phyloP scores from a whole-genome alignment of 1,139 yeast genomes.

The Geotrichum fermentans region DNA sequence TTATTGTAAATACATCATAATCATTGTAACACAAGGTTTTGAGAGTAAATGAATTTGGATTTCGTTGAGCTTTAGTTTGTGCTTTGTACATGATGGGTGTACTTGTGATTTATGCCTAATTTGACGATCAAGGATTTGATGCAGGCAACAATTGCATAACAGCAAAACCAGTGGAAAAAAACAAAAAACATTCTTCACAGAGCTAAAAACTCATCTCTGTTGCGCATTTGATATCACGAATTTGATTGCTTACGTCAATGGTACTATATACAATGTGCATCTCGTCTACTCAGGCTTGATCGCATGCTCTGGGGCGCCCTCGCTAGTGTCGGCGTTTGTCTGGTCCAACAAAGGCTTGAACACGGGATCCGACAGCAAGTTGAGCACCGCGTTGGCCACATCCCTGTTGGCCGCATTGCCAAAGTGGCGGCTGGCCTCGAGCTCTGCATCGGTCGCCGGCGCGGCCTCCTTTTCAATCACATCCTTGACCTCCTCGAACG shows the following conservation, averaged over 20 bases:
- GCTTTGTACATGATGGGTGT: too few species aligned
- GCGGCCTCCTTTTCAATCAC: constrained; percentile 27
- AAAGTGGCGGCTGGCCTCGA: constrained; percentile 6
- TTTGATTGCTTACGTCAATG: not conserved
- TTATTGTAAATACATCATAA: too few species aligned
- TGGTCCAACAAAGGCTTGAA: constrained; percentile 41
- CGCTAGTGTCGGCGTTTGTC: constrained; percentile 21
- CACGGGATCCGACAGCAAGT: constrained; percentile 60
- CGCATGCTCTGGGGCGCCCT: constrained; percentile 21
- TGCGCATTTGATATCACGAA: too few species aligned
- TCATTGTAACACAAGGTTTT: too few species aligned
- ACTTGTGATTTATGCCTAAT: too few species aligned
- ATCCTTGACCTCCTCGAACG: constrained; percentile 52
- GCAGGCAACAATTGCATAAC: too few species aligned
- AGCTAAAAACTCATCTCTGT: too few species aligned
- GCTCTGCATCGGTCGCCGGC: constrained; percentile 14
- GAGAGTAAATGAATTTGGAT: too few species aligned
- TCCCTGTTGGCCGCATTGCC: constrained; percentile 46
- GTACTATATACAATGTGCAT: not conserved
- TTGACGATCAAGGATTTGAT: too few species aligned
- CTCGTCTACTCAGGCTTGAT: constrained; percentile 22
- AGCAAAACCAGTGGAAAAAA: too few species aligned
- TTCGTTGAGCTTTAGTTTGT: too few species aligned
- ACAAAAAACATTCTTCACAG: too few species aligned
- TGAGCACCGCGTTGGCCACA: constrained; percentile 67